Evolutionary conservation across 2,329 filamentous ascomycete species (phyloP).

Genomic region (Huntiella moniliformis): DNA sequence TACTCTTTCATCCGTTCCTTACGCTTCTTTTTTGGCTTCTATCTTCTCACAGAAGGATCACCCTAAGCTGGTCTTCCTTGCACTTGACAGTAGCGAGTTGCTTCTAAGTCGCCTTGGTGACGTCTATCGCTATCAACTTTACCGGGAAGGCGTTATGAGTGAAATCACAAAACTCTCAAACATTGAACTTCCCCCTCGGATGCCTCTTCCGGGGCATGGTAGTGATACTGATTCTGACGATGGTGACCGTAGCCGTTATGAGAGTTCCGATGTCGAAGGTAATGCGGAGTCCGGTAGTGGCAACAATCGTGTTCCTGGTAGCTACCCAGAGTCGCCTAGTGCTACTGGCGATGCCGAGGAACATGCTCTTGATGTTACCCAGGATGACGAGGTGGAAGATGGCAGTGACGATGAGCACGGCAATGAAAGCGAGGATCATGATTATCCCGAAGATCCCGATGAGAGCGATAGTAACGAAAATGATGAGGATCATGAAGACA

Average conservation of each 20-base stretch:
- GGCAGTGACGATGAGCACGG: conserved; percentile 21
- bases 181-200: conserved; percentile 1
- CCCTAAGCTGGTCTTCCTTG: conserved; percentile 65
- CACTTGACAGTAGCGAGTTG: conserved; percentile 75
- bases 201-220: no score
- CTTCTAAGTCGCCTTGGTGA: conserved; percentile 66
- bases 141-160: conserved; percentile 84
- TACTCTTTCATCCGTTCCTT: conserved; percentile 70
- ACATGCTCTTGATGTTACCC: conserved; percentile 5
- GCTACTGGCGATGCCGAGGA: conserved; percentile 2
- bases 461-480: no score
- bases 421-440: conserved; percentile 20
- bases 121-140: conserved; percentile 90
- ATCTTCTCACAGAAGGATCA: conserved; percentile 95
- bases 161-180: conserved; percentile 69
- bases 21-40: conserved; percentile 85
- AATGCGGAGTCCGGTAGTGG: not conserved
- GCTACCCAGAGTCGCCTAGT: no score
- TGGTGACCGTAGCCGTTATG: not conserved
- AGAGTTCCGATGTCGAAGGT: conserved; percentile 1
- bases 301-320: not conserved
- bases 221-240: no score
- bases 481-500: conserved; percentile 24
- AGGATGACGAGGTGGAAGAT: conserved; percentile 14
- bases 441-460: not conserved